Evolutionary conservation across 202 grass and related monocot species (phyloP).

Genomic region (Setaria italica): DNA sequence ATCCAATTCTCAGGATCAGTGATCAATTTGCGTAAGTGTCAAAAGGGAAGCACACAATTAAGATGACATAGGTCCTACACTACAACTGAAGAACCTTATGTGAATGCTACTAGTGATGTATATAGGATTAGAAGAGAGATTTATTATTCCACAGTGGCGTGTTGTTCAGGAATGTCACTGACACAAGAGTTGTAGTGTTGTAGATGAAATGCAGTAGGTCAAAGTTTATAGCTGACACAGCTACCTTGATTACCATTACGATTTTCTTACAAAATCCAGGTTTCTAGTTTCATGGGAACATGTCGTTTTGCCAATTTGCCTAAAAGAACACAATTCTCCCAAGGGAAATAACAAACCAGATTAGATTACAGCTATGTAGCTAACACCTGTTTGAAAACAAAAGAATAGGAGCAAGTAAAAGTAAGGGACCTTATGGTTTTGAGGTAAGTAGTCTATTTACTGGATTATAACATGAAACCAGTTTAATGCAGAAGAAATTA

Average conservation of each 20-base stretch:
- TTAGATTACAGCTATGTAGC: background rate
- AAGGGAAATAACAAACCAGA: background rate
- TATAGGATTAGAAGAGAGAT: background rate
- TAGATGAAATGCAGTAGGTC: background rate
- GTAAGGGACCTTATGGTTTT: background rate
- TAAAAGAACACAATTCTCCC: background rate
- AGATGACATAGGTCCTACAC: conserved; percentile 9
- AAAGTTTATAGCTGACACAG: background rate
- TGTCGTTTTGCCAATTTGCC: background rate
- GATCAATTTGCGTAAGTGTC: background rate
- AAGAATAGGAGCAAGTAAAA: conserved; percentile 9
- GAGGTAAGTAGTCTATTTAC: background rate
- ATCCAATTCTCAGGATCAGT: background rate
- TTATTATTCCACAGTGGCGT: background rate
- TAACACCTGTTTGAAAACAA: background rate
- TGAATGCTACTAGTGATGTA: background rate
- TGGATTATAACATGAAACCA: background rate
- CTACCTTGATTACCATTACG: background rate
- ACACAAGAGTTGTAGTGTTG: conserved; percentile 3
- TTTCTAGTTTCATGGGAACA: background rate
- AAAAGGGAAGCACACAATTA: background rate
- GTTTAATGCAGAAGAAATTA: background rate
- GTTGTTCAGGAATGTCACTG: background rate
- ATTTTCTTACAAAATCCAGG: background rate
- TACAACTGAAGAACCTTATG: background rate